phyloP scores from a whole-genome alignment of 2,329 filamentous ascomycete genomes.

The Sordariomycetes sp. region DNA sequence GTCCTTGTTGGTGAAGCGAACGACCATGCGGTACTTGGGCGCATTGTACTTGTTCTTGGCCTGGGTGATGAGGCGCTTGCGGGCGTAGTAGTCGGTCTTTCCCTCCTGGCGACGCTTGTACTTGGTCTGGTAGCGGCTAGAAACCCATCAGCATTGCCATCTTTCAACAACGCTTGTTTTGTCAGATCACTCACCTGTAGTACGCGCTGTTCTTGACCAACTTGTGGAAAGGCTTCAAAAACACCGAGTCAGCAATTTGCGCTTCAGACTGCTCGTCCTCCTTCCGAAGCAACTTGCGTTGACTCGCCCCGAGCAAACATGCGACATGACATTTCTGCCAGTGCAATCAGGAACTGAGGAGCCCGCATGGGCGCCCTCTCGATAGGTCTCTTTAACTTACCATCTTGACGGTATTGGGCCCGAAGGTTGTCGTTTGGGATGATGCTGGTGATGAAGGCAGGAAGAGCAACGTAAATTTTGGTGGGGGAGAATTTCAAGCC shows the following conservation, averaged over 20 bases:
- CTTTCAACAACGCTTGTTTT: neutral
- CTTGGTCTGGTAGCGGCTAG: constrained; percentile 98
- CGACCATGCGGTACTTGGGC: constrained; percentile 98
- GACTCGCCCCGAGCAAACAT: constrained; percentile 52
- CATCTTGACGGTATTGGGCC: constrained; percentile 55
- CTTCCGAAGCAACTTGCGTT: constrained; percentile 97
- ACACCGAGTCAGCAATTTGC: constrained; percentile 98
- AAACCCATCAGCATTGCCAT: constrained; percentile 4
- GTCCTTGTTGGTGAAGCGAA: constrained; percentile 99
- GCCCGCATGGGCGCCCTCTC: constrained; percentile 4
- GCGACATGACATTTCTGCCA: constrained; percentile 37
- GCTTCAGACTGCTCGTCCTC: constrained; percentile 71
- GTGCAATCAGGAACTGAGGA: constrained; percentile 13
- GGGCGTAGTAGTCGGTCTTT: constrained; percentile 99
- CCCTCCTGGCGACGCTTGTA: constrained; percentile 93
- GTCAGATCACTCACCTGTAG: constrained; percentile 68
- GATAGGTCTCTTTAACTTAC: constrained; percentile 47
- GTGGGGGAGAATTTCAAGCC: constrained; percentile 32
- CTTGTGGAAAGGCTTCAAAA: constrained; percentile 78
- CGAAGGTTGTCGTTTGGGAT: constrained; percentile 23
- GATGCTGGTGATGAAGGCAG: constrained; percentile 18
- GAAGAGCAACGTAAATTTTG: constrained; percentile 17
- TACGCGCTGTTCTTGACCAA: constrained; percentile 95
- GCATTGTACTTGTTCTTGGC: constrained; percentile 99
- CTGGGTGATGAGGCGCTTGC: constrained; percentile 98